A percentile compares a stretch with the other conserved stretches of the same genome.
Conservation (phyloP, 78 protist genomes). For the Emiliania huxleyi region DNA sequence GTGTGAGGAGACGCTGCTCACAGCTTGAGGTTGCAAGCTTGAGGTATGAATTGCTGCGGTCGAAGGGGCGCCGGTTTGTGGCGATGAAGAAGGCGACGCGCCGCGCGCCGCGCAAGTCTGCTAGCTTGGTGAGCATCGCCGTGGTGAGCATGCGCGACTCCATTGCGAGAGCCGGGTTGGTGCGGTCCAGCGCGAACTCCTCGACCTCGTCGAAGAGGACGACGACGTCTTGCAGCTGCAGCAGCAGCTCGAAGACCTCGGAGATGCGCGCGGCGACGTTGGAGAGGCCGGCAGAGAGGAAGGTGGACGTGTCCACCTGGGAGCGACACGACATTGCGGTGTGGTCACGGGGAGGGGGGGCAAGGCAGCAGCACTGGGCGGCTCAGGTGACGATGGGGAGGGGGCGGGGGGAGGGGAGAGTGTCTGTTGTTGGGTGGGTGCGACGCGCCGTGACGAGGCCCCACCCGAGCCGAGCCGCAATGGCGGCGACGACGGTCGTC, state of each 20-base stretch:
- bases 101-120: not conserved
- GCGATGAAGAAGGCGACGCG: slow-evolving; percentile 1
- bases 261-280: not conserved
- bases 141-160: slow-evolving; percentile 23
- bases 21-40: no score
- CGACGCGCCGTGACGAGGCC: no score
- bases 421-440: no score
- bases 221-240: not conserved
- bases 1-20: no score
- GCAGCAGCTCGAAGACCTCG: not conserved
- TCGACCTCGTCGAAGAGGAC: not conserved
- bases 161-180: not conserved
- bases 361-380: no score
- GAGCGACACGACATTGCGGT: no score
- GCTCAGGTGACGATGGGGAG: no score
- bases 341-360: no score
- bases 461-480: not conserved
- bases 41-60: no score
- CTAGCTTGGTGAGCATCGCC: slow-evolving; percentile 7
- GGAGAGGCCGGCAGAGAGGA: not conserved
- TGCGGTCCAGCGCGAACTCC: not conserved
- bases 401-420: no score
- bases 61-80: not conserved
- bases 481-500: not conserved
- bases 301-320: not conserved